Evolutionary conservation across 495 filamentous ascomycete species (phyloP), one percentile per base, ranked within the genome.

Genomic region (Durotheca rogersii): DNA sequence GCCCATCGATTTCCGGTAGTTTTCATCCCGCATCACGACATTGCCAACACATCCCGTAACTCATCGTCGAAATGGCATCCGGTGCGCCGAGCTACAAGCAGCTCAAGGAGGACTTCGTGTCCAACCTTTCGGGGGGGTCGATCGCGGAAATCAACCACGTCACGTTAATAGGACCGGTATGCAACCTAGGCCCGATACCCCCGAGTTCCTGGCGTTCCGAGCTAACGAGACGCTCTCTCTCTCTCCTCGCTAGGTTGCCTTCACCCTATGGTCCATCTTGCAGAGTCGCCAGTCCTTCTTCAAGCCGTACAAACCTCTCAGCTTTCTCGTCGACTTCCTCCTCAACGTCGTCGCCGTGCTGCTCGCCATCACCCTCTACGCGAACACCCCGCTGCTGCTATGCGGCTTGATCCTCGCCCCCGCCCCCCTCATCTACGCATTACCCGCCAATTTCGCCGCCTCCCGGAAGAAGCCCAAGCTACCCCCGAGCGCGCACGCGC

Each of bases 61-160:
- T n/a, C n/a, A n/a, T n/a, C n/a, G n/a, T n/a, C n/a, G 9, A 52
- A 49, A 74, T 74, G 72, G 57, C 60, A 21, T 50, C 51, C 51
- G 56, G 60, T 48, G 45, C 66, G 37, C 65, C 68, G 10, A 83
- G 75, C 68, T 92, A 95, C 72, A 99, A 97, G 73, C 79, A 84
- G 41, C 78, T 83, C 40, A 99, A 97, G 67, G 90, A 95, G 76
- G 89, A 88, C 46, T 96, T 95, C 62, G 93, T 99, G 58, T 96
- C 92, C 14, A 87, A 89, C 64, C 82, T 95, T 23, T 82, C 85
- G n/a, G 93, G 93, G 29, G 89, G 92, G 30, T 74, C 79, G 10
- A 84, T 96, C 37, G 64, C 72, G 19, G 93, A 99, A 62, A 92
- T 99, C 71, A 91, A 95, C 58, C 73, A 77, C 50, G 86, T 97